Conservation (phyloP, 345 rosid species). For the Salix exigua region DNA sequence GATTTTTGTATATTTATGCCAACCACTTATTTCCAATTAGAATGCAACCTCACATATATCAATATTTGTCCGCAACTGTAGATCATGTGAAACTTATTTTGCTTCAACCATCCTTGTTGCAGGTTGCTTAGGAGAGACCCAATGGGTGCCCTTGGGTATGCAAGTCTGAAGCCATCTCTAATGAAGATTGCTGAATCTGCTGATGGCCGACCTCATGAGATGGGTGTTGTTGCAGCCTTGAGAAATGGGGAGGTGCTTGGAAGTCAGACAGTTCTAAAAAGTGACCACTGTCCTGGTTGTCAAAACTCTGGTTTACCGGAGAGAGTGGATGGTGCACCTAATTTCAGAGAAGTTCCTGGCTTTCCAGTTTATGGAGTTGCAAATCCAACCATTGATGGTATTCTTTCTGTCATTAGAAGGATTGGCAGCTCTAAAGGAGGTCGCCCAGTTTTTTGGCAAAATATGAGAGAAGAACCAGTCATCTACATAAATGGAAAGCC, state of each 20-base stretch:
- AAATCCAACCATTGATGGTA: slow-evolving; percentile 95
- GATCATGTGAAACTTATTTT: slow-evolving; percentile 5
- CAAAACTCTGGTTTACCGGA: slow-evolving; percentile 72
- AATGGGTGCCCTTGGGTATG: slow-evolving; percentile 95
- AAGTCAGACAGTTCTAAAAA: slow-evolving; percentile 93
- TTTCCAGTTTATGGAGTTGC: slow-evolving; percentile 99
- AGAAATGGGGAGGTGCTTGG: slow-evolving; percentile 96
- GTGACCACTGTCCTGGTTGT: slow-evolving; percentile 98
- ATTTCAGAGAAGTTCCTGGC: slow-evolving; percentile 93
- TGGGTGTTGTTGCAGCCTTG: slow-evolving; percentile 81
- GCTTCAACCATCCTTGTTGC: slow-evolving; percentile 18
- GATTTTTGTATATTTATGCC: not conserved
- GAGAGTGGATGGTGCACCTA: slow-evolving; percentile 97
- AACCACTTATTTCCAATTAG: not conserved
- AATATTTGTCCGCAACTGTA: not conserved
- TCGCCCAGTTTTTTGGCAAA: slow-evolving; percentile 88
- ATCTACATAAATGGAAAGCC: slow-evolving; percentile 94
- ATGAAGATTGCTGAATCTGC: slow-evolving; percentile 72
- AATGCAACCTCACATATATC: not conserved
- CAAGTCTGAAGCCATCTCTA: slow-evolving; percentile 59
- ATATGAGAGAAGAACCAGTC: slow-evolving; percentile 98
- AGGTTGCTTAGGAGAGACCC: slow-evolving; percentile 97
- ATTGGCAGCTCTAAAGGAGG: slow-evolving; percentile 79
- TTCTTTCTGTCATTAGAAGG: slow-evolving; percentile 74
- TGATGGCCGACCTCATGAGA: slow-evolving; percentile 84